Percentiles rank a stretch among this genome's conserved stretches.
Evolutionary conservation across 2,329 filamentous ascomycete species (phyloP).

Genomic region (Pseudogymnoascus sp.): DNA sequence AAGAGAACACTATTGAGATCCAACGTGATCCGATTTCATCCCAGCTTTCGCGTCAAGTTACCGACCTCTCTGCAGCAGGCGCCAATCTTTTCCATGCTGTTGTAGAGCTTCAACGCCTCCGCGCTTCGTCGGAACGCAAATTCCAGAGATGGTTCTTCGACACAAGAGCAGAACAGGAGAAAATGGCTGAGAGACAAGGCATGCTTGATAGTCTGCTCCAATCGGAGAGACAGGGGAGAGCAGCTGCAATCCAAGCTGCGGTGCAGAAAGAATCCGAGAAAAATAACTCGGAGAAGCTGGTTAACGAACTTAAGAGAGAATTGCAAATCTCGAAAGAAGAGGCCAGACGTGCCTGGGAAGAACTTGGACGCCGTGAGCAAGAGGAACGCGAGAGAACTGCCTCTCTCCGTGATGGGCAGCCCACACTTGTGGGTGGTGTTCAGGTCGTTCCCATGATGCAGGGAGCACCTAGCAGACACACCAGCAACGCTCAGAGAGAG

Average conservation of each 20-base stretch:
- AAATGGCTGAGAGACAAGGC: constrained; percentile 71
- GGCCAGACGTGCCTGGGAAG: constrained; percentile 92
- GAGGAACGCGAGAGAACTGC: constrained; percentile 82
- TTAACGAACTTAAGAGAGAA: constrained; percentile 89
- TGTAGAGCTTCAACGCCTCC: constrained; percentile 86
- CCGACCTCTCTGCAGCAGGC: constrained; percentile 91
- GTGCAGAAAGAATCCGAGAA: constrained; percentile 64
- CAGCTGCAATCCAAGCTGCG: constrained; percentile 59
- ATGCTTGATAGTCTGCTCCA: constrained; percentile 71
- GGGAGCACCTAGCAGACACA: constrained; percentile 52
- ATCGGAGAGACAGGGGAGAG: constrained; percentile 62
- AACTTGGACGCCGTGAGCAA: constrained; percentile 85
- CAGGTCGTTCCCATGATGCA: constrained; percentile 92
- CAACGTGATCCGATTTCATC: constrained; percentile 75
- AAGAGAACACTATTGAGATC: constrained; percentile 83
- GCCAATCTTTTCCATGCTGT: constrained; percentile 97
- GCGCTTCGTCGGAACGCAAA: constrained; percentile 92
- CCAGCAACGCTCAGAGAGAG: constrained; percentile 34
- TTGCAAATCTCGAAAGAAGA: constrained; percentile 93
- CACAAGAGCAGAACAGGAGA: constrained; percentile 80
- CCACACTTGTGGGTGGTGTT: constrained; percentile 84
- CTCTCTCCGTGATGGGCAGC: constrained; percentile 79
- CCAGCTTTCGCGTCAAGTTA: constrained; percentile 88
- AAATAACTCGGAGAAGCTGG: constrained; percentile 62
- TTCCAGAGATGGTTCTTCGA: constrained; percentile 99